Base-by-base conservation (phyloP, 1,139 yeast species). In the Protomyces arabidopsidicola region DNA sequence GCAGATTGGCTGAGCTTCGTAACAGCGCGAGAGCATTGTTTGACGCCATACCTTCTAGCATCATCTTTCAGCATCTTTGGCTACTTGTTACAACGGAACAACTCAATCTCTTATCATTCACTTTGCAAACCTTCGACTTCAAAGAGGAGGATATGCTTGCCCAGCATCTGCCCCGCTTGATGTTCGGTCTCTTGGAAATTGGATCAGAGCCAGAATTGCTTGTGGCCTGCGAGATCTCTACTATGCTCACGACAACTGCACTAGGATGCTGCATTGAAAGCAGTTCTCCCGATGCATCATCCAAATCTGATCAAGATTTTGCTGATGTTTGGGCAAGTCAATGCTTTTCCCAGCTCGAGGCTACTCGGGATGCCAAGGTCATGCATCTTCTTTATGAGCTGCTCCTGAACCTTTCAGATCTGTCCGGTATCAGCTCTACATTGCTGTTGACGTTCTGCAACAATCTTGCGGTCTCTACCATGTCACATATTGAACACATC, bases 1-100 rank as follows among this genome's bases (percentile, higher is more conserved):
- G 31, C 12, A 16, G 10, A 9, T 42, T 31, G 12, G 20, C 20
- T 10, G 62, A 58, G 3, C 31, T 31, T 14, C 31, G 39, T 2
- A 20, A n/a, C 35, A 35, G 50, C 12, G 35, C 53, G 4, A 38
- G 34, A 20, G 62, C 56, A 3, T 20, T 58, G 16, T 45, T 58
- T 24, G 53, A 58, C 12, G 56, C 62, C 4, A 18, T 58, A 2
- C 42, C 51, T 3, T n/a, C 35, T 18, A 35, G 42, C 24, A 42
- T 42, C 34, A 42, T 58, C 16, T 58, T 38, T 55, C n/a, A 12
- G 2, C 24, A 52, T 22, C 9, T 58, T 42, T 27, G 45, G 16
- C 36, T 12, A 12, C 24, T 52, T 22, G 27, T 55, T 31, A 3
- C 12, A n/a, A 4, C n/a, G 12, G 16, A 27, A 3, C 27, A 51